Evolutionary conservation across 179 eudicot genomes (phyloP), one percentile per base, ranked within the genome.

Genomic region (Carnegiea gigantea): DNA sequence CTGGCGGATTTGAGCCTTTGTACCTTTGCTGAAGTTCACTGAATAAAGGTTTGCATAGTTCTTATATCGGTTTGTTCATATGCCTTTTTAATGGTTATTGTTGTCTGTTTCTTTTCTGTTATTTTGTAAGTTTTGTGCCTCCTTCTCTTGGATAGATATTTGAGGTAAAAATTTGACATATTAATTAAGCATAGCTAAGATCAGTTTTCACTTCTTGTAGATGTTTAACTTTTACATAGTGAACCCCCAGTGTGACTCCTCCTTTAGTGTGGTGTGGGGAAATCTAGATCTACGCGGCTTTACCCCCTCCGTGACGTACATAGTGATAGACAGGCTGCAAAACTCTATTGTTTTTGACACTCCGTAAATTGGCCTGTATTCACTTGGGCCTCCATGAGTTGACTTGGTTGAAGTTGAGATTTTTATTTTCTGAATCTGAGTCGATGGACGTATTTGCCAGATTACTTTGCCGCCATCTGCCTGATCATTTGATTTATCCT

Each of bases 1-100:
- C 87, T 78, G 87, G 72, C 64, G 36, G 76, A 48, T 68, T 82
- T 70, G 84, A 84, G 38, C 75, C 44, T 38, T 82, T 40, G 76
- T 6, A 75, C n/a, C 49, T 65, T 78, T n/a, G 73, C 51, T n/a
- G 36, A 15, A 28, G 74, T 57, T 68, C 51, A 46, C 53, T 75
- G 76, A 78, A 44, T 59, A 0, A 78, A 68, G 84, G 57, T 74
- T 82, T 84, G 72, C 36, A 6, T 49, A 51, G 28, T 17, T 75
- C 30, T 53, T 38, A 2, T 9, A 17, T 71, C 15, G 38, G 13
- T 15, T n/a, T 36, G 44, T 18, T 33, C 57, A 23, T 23, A 44
- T 73, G 23, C 44, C 28, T 17, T 33, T 14, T 70, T 73, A 5
- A 11, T 18, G 24, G 13, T 44, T 73, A 14, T 40, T n/a, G 14